Evolutionary conservation across 495 filamentous ascomycete species (phyloP), one percentile per base, ranked within the genome.

Genomic region (Talaromyces borbonicus): DNA sequence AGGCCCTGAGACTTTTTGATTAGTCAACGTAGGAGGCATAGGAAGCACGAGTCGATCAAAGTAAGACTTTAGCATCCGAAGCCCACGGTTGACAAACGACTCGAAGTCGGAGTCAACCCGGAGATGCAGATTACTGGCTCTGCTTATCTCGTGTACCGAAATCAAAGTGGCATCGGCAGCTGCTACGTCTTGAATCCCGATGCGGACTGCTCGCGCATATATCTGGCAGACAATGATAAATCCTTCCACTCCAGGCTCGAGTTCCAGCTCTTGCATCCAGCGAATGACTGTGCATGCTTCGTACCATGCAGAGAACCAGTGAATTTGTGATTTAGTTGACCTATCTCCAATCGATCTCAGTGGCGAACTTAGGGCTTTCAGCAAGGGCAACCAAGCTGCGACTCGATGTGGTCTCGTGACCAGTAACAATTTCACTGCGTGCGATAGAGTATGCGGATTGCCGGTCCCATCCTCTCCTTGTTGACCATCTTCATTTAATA

Each of bases 151-250:
- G 1, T 50, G 29, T 6, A 62, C 47, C 6, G 63, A 8, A n/a
- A 20, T 38, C 20, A 60, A 47, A 0, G 55, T 57, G 27, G 63
- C 55, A 37, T 56, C 58, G 8, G 53, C 54, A 18, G 59, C 47
- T 11, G 43, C 47, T 9, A 57, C 56, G 15, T 57, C 43, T 18
- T 32, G 55, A 4, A 61, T 43, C 0, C 56, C 67, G 22, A 60
- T 57, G 22, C 50, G 47, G 27, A 75, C 54, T 22, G 69, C 68
- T 37, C 56, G 64, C 6, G 63, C 61, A 35, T 75, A 72, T 14
- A 61, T 58, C 19, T 47, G 41, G 51, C 74, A 78, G n/a, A 80
- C 51, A 14, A 58, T 32, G 7, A 61, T 53, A 43, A 80, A 75
- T 1, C 65, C 69, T 1, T 60, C 49, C 18, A 68, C 51, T 23